Percentiles rank a stretch among this genome's conserved stretches.
phyloP scores from a whole-genome alignment of 1,284 basidiomycete species.

The Earliella scabrosa region DNA sequence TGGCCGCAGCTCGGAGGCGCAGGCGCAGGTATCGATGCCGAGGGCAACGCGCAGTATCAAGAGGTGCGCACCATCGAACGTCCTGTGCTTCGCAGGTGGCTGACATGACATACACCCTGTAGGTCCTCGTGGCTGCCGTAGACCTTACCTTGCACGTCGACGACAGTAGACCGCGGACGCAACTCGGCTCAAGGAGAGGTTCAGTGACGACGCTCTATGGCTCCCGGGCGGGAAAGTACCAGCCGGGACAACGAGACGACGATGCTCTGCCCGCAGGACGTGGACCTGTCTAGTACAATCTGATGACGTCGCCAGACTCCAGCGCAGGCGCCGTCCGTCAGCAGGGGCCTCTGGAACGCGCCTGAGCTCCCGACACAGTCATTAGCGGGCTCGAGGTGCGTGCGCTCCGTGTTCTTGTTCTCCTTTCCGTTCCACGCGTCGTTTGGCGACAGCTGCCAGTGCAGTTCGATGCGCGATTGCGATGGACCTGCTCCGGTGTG shows the following conservation, averaged over 20 bases:
- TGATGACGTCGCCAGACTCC: conserved; percentile 43
- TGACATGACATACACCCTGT: neutral
- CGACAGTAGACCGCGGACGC: conserved; percentile 46
- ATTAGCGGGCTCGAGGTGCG: conserved; percentile 53
- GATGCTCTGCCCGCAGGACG: conserved; percentile 52
- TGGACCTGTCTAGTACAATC: conserved; percentile 53
- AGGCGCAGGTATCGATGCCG: conserved; percentile 51
- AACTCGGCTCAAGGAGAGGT: conserved; percentile 44
- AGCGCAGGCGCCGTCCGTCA: conserved; percentile 46
- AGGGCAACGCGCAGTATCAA: conserved; percentile 50
- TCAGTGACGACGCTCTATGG: conserved; percentile 56
- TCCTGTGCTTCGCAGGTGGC: neutral
- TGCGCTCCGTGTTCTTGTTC: conserved; percentile 24
- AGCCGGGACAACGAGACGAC: conserved; percentile 49
- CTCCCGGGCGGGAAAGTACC: conserved; percentile 47
- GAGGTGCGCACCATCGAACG: too few species aligned
- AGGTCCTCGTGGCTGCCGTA: conserved; percentile 51
- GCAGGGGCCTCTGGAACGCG: conserved; percentile 48
- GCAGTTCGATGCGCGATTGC: conserved; percentile 54
- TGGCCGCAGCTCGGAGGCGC: conserved; percentile 53
- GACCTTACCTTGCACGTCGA: conserved; percentile 50
- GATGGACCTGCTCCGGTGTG: conserved; percentile 49
- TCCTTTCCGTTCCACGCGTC: neutral
- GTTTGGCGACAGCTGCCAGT: conserved; percentile 46
- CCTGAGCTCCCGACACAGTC: conserved; percentile 57